Percentiles rank a stretch among this genome's conserved stretches.
phyloP scores from a whole-genome alignment of 176 grass and related monocot genomes.

The Carex cristatella region DNA sequence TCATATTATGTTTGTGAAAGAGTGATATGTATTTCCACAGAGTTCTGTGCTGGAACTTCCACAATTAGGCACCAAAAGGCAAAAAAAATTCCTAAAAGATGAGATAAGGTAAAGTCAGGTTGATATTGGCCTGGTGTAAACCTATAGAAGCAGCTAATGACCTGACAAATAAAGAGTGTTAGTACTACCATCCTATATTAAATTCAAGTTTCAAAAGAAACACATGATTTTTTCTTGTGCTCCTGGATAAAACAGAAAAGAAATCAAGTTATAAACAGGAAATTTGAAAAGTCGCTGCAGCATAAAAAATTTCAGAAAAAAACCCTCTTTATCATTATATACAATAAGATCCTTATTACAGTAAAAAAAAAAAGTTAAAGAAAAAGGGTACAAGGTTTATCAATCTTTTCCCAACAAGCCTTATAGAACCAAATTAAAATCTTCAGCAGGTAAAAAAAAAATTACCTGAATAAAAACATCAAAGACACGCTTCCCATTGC shows the following conservation, averaged over 20 bases:
- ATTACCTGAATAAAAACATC: constrained; percentile 90
- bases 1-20: background rate
- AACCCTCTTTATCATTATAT: background rate
- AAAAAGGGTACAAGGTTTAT: background rate
- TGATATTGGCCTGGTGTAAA: background rate
- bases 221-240: background rate
- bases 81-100: background rate
- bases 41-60: background rate
- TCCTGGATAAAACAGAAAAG: background rate
- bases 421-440: background rate
- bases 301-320: background rate
- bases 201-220: background rate
- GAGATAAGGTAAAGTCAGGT: background rate
- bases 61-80: background rate
- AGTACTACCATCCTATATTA: background rate
- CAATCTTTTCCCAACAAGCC: background rate
- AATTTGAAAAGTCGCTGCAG: background rate
- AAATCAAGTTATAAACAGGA: background rate
- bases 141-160: background rate
- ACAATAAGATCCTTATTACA: background rate
- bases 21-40: background rate
- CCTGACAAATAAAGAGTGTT: background rate
- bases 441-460: background rate
- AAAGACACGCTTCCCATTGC: constrained; percentile 67
- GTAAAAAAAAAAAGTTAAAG: background rate